Conservation (phyloP, 2,329 filamentous ascomycete species). For the Diaporthe destruens region DNA sequence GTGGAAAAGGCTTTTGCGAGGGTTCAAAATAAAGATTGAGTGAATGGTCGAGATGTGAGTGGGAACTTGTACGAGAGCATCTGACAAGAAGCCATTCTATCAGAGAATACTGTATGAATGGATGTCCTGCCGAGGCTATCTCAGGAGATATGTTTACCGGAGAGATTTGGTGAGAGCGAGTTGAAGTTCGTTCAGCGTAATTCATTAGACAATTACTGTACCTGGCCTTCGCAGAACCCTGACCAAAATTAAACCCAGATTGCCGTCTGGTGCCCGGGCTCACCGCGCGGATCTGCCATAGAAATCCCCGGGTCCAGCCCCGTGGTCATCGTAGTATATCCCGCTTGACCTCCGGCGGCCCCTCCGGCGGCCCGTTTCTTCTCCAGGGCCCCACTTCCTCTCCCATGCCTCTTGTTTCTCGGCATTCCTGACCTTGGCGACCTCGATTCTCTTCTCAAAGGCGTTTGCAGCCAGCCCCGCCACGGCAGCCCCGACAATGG, state of each 20-base stretch:
- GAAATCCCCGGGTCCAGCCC: background rate
- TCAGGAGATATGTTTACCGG: no score
- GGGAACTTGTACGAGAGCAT: background rate
- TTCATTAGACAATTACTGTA: background rate
- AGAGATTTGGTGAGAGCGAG: background rate
- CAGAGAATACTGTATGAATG: background rate
- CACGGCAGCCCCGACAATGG: constrained; percentile 66
- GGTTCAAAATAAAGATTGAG: no score
- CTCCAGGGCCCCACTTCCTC: constrained; percentile 46
- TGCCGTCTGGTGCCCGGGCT: background rate
- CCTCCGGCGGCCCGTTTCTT: background rate
- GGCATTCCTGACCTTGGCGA: constrained; percentile 51
- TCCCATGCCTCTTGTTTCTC: constrained; percentile 53
- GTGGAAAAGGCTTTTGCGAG: no score
- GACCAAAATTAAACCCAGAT: no score
- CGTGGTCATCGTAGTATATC: constrained; percentile 4
- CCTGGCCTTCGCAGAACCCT: no score
- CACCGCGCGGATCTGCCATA: constrained; percentile 13
- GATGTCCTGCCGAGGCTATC: background rate
- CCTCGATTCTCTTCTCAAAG: constrained; percentile 59
- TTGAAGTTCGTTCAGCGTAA: background rate
- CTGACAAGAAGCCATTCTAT: background rate
- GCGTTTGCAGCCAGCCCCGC: constrained; percentile 68
- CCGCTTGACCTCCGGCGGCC: constrained; percentile 8
- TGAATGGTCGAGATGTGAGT: no score